phyloP scores from a whole-genome alignment of 1,139 yeast species.

The Candida sojae region DNA sequence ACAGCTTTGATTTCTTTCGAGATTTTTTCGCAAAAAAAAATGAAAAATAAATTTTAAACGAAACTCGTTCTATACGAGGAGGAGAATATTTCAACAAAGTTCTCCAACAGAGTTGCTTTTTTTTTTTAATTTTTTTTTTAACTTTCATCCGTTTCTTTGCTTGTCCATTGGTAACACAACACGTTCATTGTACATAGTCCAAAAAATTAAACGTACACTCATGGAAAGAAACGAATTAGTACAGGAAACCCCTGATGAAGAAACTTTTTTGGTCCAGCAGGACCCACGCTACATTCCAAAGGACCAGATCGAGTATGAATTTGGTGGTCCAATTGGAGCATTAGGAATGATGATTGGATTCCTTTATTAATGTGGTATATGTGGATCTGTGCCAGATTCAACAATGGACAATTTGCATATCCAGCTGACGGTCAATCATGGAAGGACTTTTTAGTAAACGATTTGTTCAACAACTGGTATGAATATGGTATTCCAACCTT shows the following conservation, averaged over 20 bases:
- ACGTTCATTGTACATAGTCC: background rate
- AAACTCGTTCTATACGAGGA: no score
- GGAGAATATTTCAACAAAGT: no score
- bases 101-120: no score
- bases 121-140: no score
- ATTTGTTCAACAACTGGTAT: constrained; percentile 46
- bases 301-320: constrained; percentile 68
- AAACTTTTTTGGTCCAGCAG: constrained; percentile 5
- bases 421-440: constrained; percentile 65
- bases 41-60: no score
- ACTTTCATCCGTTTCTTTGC: no score
- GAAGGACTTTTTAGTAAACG: constrained; percentile 49
- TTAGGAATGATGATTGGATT: constrained; percentile 91
- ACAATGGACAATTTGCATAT: constrained; percentile 69
- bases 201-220: background rate
- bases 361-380: constrained; percentile 90
- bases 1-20: no score
- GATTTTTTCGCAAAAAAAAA: no score
- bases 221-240: background rate
- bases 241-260: constrained; percentile 6
- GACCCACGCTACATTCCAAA: constrained; percentile 32
- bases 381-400: constrained; percentile 89
- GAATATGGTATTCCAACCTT: constrained; percentile 69
- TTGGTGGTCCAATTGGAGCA: constrained; percentile 95
- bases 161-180: background rate